Percentiles rank a stretch among this genome's conserved stretches.
phyloP scores from a whole-genome alignment of 2,329 filamentous ascomycete genomes.

The Penicillium sp. region DNA sequence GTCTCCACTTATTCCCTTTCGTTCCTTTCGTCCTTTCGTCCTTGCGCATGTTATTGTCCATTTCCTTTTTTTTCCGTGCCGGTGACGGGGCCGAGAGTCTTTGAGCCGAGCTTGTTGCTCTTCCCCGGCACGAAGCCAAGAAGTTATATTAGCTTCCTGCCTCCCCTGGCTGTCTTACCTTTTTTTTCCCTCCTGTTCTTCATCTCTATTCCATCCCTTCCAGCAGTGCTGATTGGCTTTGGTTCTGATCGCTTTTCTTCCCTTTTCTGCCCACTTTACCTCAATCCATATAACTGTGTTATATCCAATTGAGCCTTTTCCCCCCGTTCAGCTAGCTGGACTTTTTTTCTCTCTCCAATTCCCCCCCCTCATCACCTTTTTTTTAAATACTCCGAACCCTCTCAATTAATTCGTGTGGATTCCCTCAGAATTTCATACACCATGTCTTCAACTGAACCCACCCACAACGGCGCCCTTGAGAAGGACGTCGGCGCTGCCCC shows the following conservation, averaged over 20 bases:
- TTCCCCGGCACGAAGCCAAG: conserved; percentile 1
- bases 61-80: not conserved
- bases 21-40: conserved; percentile 20
- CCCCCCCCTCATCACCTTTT: not conserved
- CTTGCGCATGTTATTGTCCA: conserved; percentile 3
- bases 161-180: conserved; percentile 10
- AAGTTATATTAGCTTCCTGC: conserved; percentile 25
- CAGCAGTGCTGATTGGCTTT: conserved; percentile 36
- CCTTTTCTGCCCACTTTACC: conserved; percentile 9
- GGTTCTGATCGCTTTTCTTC: conserved; percentile 20
- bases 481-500: conserved; percentile 34
- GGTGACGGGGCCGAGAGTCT: not conserved
- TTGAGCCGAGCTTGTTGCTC: conserved; percentile 1
- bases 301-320: conserved; percentile 18
- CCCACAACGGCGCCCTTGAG: conserved; percentile 30
- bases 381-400: conserved; percentile 1
- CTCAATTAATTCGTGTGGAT: not conserved
- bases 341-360: conserved; percentile 6
- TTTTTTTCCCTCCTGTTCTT: conserved; percentile 15
- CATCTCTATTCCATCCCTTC: conserved; percentile 19
- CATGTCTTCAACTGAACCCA: conserved; percentile 32
- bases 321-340: conserved; percentile 33
- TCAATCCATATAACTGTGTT: conserved; percentile 30
- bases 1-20: conserved; percentile 22
- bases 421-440: conserved; percentile 12